Conservation (phyloP, 2,329 filamentous ascomycete genomes). For the Colletotrichum sp. region DNA sequence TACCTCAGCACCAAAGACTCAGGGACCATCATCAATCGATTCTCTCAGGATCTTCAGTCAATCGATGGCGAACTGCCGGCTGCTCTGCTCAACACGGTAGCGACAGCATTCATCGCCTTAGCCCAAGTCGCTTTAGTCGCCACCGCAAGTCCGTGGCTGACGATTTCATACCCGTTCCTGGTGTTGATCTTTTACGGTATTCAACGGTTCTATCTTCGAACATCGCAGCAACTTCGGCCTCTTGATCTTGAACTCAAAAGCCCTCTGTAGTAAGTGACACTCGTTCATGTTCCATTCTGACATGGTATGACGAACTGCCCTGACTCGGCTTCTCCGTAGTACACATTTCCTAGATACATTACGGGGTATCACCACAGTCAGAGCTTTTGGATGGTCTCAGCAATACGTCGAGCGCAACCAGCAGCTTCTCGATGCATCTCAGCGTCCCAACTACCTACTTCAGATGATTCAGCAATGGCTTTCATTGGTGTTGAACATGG, state of each 20-base stretch:
- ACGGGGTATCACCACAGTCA: conserved; percentile 58
- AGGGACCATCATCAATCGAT: conserved; percentile 46
- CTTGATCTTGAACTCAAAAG: conserved; percentile 48
- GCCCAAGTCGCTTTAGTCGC: conserved; percentile 53
- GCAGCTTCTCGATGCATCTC: conserved; percentile 55
- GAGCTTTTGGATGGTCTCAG: conserved; percentile 60
- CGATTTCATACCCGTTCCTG: conserved; percentile 35
- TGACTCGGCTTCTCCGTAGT: neutral
- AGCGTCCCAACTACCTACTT: conserved; percentile 62
- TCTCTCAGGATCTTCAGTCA: conserved; percentile 49
- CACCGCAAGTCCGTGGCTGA: conserved; percentile 44
- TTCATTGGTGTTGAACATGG: conserved; percentile 43
- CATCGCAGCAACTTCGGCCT: conserved; percentile 64
- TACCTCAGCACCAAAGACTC: conserved; percentile 48
- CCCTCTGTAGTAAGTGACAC: conserved; percentile 53
- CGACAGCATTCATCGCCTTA: conserved; percentile 31
- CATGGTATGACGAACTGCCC: accelerated
- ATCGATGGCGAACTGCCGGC: conserved; percentile 43
- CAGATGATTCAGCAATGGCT: conserved; percentile 65
- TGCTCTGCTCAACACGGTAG: conserved; percentile 33
- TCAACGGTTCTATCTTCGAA: conserved; percentile 64
- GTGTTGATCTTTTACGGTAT: neutral
- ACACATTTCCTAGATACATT: conserved; percentile 61
- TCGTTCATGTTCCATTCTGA: neutral
- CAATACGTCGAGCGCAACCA: conserved; percentile 47